A percentile compares a stretch with the other conserved stretches of the same genome.
Conservation (phyloP, 1,139 yeast genomes). For the Taphrina pruni region DNA sequence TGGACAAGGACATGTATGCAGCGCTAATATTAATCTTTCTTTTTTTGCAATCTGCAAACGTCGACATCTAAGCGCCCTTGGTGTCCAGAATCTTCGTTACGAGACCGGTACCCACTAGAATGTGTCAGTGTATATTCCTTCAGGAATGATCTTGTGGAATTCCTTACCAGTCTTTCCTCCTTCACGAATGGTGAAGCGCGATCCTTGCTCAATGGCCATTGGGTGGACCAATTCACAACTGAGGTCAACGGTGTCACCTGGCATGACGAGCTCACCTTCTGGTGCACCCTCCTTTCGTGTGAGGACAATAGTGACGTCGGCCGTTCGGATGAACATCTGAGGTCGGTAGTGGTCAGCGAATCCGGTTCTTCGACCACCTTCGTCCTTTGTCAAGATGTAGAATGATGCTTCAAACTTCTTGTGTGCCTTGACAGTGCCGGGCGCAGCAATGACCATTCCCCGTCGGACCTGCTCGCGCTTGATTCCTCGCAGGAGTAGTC, state of each 20-base stretch:
- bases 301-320: constrained; percentile 90
- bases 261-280: constrained; percentile 77
- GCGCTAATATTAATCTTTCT: constrained; percentile 17
- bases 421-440: constrained; percentile 91
- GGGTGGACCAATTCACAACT: constrained; percentile 87
- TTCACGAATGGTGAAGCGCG: constrained; percentile 99
- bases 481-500: constrained; percentile 95
- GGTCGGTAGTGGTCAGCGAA: constrained; percentile 98
- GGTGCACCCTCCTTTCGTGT: constrained; percentile 79
- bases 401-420: constrained; percentile 91
- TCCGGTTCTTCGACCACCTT: constrained; percentile 99
- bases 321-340: constrained; percentile 94
- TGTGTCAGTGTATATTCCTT: background rate
- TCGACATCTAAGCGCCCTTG: constrained; percentile 24
- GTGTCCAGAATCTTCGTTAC: constrained; percentile 32
- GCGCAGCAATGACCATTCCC: constrained; percentile 97
- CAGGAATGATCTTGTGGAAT: background rate
- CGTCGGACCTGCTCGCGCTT: constrained; percentile 96
- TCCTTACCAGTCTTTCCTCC: constrained; percentile 79
- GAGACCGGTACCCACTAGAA: constrained; percentile 21
- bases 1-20: constrained; percentile 13
- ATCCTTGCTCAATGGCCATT: constrained; percentile 93
- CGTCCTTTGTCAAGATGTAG: constrained; percentile 91
- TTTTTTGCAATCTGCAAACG: background rate
- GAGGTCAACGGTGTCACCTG: constrained; percentile 99